Conservation (phyloP, 139 green algal species). For the Micractinium conductrix region DNA sequence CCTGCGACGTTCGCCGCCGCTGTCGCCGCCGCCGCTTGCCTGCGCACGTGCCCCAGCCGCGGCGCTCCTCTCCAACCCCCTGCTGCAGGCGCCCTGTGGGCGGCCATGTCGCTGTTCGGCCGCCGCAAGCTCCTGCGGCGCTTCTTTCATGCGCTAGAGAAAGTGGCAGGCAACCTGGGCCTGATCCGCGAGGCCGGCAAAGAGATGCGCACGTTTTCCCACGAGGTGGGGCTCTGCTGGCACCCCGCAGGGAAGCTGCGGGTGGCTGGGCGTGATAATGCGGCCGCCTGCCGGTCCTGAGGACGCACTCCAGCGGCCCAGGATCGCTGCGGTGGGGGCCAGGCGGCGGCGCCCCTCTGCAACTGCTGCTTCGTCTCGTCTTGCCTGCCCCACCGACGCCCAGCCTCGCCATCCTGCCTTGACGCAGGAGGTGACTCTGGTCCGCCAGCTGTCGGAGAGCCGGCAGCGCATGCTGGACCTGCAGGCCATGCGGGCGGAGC, state of each 20-base stretch:
- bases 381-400: neutral
- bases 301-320: too few relatives aligned
- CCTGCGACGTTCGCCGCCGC: too few relatives aligned
- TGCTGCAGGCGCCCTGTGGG: too few relatives aligned
- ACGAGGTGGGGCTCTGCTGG: neutral
- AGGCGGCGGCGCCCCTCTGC: too few relatives aligned
- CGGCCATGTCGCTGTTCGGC: neutral
- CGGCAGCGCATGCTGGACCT: slow-evolving; percentile 15
- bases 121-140: neutral
- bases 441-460: slow-evolving; percentile 11
- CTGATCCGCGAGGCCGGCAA: slow-evolving; percentile 15
- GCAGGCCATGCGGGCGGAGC: neutral
- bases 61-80: too few relatives aligned
- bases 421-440: slow-evolving; percentile 23
- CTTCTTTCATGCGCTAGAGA: neutral
- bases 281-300: too few relatives aligned
- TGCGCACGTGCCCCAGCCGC: too few relatives aligned
- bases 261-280: too few relatives aligned
- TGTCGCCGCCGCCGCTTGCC: too few relatives aligned
- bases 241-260: too few relatives aligned
- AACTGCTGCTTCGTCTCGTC: neutral
- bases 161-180: slow-evolving; percentile 13
- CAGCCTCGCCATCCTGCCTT: too few relatives aligned
- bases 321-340: too few relatives aligned
- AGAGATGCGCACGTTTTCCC: slow-evolving; percentile 2